A percentile compares a stretch with the other conserved stretches of the same genome.
Evolutionary conservation across 306 rosid species (phyloP).

Genomic region (Casuarina glauca): DNA sequence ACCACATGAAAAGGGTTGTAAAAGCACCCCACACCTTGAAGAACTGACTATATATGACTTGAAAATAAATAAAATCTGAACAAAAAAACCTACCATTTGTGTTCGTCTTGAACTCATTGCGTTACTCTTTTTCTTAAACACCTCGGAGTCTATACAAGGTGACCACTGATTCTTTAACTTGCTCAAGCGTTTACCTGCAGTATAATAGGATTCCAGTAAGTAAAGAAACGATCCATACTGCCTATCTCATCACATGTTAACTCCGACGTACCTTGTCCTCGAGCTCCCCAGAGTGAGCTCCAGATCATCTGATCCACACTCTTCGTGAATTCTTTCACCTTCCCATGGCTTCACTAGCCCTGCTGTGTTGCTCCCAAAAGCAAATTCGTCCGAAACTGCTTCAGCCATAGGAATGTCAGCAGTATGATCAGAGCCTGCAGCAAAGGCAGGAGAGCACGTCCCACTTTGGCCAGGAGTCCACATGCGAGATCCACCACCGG

Average conservation of each 20-base stretch:
- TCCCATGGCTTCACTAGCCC: constrained; percentile 85
- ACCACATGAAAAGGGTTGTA: constrained; percentile 39
- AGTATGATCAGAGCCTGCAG: constrained; percentile 69
- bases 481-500: constrained; percentile 68
- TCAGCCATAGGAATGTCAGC: constrained; percentile 83
- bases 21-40: constrained; percentile 47
- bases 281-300: constrained; percentile 94
- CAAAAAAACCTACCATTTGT: constrained; percentile 33
- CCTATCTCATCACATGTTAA: constrained; percentile 15
- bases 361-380: constrained; percentile 66
- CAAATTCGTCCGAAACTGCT: constrained; percentile 71
- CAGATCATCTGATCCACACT: constrained; percentile 71
- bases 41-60: constrained; percentile 44
- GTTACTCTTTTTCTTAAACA: constrained; percentile 27
- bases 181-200: constrained; percentile 45
- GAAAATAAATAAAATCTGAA: constrained; percentile 21
- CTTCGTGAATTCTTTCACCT: constrained; percentile 89
- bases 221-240: neutral
- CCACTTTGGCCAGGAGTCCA: constrained; percentile 95
- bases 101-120: constrained; percentile 35
- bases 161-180: constrained; percentile 27
- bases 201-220: constrained; percentile 19
- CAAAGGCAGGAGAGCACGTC: constrained; percentile 84
- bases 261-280: constrained; percentile 56
- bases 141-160: constrained; percentile 29